These are phyloP conservation scores for Fusarium napiforme DNA, from an alignment of 2,329 filamentous ascomycete genomes.

Conservation along the genomic window DNA sequence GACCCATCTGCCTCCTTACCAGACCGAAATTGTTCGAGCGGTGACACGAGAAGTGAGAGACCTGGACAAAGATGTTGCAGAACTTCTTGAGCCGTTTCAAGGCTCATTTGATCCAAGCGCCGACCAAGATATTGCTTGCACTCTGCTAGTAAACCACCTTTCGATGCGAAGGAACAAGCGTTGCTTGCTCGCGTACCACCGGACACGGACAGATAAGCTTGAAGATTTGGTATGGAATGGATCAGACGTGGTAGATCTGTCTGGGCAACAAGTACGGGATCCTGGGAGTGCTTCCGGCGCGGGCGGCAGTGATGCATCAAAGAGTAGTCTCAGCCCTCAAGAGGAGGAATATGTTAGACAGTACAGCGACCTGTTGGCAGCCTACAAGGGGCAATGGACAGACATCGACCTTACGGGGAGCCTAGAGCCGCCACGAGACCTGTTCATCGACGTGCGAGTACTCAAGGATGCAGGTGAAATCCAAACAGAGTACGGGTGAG, in stretches of 20 bases:
- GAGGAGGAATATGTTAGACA: conserved; percentile 96
- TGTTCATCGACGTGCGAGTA: conserved; percentile 97
- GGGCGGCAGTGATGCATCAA: conserved; percentile 56
- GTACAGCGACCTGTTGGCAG: conserved; percentile 91
- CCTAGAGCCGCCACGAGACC: conserved; percentile 90
- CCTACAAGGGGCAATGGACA: conserved; percentile 98
- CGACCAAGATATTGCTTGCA: conserved; percentile 86
- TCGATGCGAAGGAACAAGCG: conserved; percentile 97
- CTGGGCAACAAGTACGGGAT: conserved; percentile 64
- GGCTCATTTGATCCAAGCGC: conserved; percentile 86
- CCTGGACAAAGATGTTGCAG: conserved; percentile 84
- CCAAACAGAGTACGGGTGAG: conserved; percentile 97
- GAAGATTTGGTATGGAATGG: conserved; percentile 96
- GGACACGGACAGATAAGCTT: conserved; percentile 87
- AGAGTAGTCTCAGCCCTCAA: conserved; percentile 89
- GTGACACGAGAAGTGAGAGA: conserved; percentile 94
- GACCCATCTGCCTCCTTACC: conserved; percentile 87
- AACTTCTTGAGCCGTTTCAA: conserved; percentile 83
- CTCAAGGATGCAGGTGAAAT: conserved; percentile 98
- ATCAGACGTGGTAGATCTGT: conserved; percentile 80
- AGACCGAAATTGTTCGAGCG: conserved; percentile 87
- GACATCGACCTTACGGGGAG: conserved; percentile 96
- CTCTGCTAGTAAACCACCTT: conserved; percentile 90
- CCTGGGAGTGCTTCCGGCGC: conserved; percentile 44
- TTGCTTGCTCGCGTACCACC: conserved; percentile 93